Conservation (phyloP, 2,329 filamentous ascomycete species). For the Coniochaeta pulveracea region DNA sequence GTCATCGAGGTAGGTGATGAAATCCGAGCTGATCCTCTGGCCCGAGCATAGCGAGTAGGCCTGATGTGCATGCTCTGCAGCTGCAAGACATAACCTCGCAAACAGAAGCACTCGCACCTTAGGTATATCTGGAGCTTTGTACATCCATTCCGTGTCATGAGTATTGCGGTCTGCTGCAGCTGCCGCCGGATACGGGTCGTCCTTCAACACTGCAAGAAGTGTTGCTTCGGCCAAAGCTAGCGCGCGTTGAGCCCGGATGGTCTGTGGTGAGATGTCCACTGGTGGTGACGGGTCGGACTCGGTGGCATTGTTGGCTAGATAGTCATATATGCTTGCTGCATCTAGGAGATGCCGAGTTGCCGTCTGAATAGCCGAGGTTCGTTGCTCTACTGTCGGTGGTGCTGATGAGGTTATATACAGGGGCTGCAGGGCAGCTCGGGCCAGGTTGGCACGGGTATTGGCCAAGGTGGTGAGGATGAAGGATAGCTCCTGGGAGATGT, state of each 20-base stretch:
- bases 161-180: conserved; percentile 74
- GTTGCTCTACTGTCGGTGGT: conserved; percentile 51
- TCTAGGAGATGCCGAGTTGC: conserved; percentile 71
- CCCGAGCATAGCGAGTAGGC: conserved; percentile 41
- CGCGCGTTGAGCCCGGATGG: conserved; percentile 44
- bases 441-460: conserved; percentile 60
- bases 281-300: conserved; percentile 20
- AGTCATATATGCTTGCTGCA: conserved; percentile 67
- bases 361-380: conserved; percentile 56
- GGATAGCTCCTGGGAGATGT: conserved; percentile 72
- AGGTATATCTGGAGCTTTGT: conserved; percentile 74
- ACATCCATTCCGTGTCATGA: conserved; percentile 93
- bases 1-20: conserved; percentile 67
- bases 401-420: conserved; percentile 57
- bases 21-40: conserved; percentile 47
- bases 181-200: conserved; percentile 81
- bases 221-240: conserved; percentile 82
- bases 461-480: conserved; percentile 71
- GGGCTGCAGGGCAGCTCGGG: conserved; percentile 59
- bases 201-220: conserved; percentile 79
- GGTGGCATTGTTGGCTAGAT: conserved; percentile 49
- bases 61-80: conserved; percentile 75
- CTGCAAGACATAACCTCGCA: conserved; percentile 75
- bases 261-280: conserved; percentile 40
- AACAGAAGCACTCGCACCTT: conserved; percentile 84